These are phyloP conservation scores for Xylaria sp. DNA, from an alignment of 495 filamentous ascomycete genomes.

Conservation along the genomic window DNA sequence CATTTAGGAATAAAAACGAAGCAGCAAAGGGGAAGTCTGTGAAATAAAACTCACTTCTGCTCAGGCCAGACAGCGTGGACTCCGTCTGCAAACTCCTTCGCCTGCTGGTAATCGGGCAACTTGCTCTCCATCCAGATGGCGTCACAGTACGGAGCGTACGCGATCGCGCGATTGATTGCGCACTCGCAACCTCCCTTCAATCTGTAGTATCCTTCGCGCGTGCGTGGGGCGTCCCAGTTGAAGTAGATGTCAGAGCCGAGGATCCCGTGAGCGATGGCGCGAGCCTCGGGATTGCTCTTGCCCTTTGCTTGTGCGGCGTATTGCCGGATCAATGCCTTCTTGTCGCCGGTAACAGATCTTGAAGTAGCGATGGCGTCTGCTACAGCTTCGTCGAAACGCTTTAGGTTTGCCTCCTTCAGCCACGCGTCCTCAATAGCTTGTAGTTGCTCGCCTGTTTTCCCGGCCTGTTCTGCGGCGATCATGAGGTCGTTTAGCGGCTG, in stretches of 20 bases:
- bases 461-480: slow-evolving; percentile 80
- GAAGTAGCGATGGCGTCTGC: slow-evolving; percentile 75
- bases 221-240: slow-evolving; percentile 91
- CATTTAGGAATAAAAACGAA: not conserved
- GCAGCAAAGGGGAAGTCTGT: not conserved
- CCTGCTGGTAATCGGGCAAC: slow-evolving; percentile 89
- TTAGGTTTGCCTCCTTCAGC: slow-evolving; percentile 81
- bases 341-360: slow-evolving; percentile 61
- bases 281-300: slow-evolving; percentile 84
- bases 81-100: slow-evolving; percentile 91
- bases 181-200: slow-evolving; percentile 91
- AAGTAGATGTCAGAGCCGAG: slow-evolving; percentile 85
- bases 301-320: slow-evolving; percentile 73
- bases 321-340: slow-evolving; percentile 67
- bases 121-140: slow-evolving; percentile 99
- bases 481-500: slow-evolving; percentile 90
- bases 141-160: slow-evolving; percentile 93
- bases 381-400: slow-evolving; percentile 90
- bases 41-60: slow-evolving; percentile 74
- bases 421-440: slow-evolving; percentile 94
- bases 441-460: slow-evolving; percentile 80
- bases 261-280: slow-evolving; percentile 81
- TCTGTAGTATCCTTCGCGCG: slow-evolving; percentile 93
- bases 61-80: slow-evolving; percentile 95
- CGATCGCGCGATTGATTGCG: slow-evolving; percentile 87